Conservation (phyloP, 768 basidiomycete species). For the Coprinopsis marcescibilis region DNA sequence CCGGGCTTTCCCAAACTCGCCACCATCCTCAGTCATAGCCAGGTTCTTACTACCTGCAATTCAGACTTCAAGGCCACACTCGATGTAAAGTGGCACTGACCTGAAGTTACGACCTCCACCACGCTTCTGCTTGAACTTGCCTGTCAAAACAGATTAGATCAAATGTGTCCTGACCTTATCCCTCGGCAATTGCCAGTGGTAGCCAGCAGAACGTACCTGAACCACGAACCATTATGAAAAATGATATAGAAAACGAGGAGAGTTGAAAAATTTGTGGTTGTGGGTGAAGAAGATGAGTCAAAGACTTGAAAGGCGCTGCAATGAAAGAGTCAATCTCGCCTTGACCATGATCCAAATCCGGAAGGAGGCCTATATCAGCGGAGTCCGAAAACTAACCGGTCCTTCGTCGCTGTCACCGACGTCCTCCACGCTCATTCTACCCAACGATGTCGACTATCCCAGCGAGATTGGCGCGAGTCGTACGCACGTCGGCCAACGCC, state of each 20-base stretch:
- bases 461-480: slow-evolving; percentile 71
- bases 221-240: slow-evolving; percentile 41
- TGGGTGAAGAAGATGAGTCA: slow-evolving; percentile 11
- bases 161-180: neutral
- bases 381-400: slow-evolving; percentile 18
- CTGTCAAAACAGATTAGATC: slow-evolving; percentile 24
- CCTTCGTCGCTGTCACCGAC: neutral
- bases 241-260: too few species aligned
- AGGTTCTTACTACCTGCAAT: neutral
- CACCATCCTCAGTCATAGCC: too few species aligned
- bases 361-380: slow-evolving; percentile 14
- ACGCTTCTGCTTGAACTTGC: slow-evolving; percentile 82
- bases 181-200: slow-evolving; percentile 1
- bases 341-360: neutral
- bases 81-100: slow-evolving; percentile 26
- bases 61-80: too few species aligned
- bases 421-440: slow-evolving; percentile 4
- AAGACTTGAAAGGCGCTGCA: slow-evolving; percentile 4
- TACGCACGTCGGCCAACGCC: slow-evolving; percentile 49
- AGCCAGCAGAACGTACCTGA: slow-evolving; percentile 29
- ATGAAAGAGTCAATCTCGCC: slow-evolving; percentile 11
- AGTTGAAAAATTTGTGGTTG: too few species aligned
- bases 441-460: slow-evolving; percentile 70
- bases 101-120: slow-evolving; percentile 87
- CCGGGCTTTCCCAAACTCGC: too few species aligned